Evolutionary conservation across 2,329 filamentous ascomycete genomes (phyloP).

Genomic region (Penicillium sp.): DNA sequence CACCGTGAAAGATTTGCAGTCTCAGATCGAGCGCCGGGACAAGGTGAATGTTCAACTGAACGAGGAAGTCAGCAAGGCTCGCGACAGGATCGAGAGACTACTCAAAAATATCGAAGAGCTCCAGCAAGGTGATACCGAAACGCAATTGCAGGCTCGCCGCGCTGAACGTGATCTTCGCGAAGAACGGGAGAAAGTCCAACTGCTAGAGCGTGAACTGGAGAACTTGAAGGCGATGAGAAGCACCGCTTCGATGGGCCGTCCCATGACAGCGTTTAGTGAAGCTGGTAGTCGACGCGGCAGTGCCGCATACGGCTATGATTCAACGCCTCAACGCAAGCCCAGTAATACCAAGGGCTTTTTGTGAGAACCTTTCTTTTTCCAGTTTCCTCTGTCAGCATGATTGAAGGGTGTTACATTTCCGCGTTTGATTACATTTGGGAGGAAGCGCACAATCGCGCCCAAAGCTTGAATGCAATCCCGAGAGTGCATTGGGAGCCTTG

Average conservation of each 20-base stretch:
- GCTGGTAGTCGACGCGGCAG: constrained; percentile 36
- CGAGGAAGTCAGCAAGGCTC: constrained; percentile 77
- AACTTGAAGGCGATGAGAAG: constrained; percentile 67
- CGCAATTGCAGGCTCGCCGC: constrained; percentile 73
- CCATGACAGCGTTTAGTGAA: constrained; percentile 34
- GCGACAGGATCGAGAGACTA: constrained; percentile 86
- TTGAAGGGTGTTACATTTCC: no score
- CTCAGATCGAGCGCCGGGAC: constrained; percentile 87
- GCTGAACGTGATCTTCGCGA: constrained; percentile 86
- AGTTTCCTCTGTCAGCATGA: no score
- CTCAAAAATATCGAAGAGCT: constrained; percentile 90
- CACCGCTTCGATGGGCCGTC: constrained; percentile 31
- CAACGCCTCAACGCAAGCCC: constrained; percentile 57
- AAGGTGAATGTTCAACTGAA: constrained; percentile 74
- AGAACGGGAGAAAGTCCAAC: constrained; percentile 72
- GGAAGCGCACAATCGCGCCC: constrained; percentile 14
- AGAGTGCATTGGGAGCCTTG: no score
- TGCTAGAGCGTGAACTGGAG: constrained; percentile 83
- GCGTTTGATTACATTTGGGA: not conserved
- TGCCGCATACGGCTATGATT: constrained; percentile 42
- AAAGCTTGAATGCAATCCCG: no score
- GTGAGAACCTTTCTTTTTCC: constrained; percentile 30
- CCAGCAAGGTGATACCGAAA: constrained; percentile 75
- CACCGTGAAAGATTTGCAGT: constrained; percentile 84
- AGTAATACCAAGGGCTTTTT: constrained; percentile 76